These are phyloP conservation scores for Heterobasidion occidentale DNA, from an alignment of 1,284 basidiomycete species.

Conservation along the genomic window DNA sequence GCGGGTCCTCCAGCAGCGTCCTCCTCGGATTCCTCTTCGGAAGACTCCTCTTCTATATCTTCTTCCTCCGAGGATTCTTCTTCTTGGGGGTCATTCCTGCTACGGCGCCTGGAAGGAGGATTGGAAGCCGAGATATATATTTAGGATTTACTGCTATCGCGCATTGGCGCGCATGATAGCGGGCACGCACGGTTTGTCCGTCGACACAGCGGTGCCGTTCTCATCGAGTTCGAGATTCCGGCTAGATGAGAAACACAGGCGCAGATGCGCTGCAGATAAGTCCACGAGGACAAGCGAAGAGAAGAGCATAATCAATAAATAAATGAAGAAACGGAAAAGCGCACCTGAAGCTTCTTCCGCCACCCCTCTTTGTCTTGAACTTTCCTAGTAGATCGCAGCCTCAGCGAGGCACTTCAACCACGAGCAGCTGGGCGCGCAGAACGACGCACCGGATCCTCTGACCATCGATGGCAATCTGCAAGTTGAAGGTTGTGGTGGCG, in stretches of 20 bases:
- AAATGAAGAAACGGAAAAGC: conserved; percentile 4
- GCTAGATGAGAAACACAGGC: conserved; percentile 26
- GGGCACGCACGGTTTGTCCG: conserved; percentile 36
- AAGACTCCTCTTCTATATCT: conserved; percentile 28
- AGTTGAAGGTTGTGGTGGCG: too few species aligned
- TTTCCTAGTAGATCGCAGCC: conserved; percentile 39
- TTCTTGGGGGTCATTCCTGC: not conserved
- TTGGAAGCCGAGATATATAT: not conserved
- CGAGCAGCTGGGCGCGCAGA: not conserved
- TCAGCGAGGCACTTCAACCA: not conserved
- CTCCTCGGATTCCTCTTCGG: conserved; percentile 25
- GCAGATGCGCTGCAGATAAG: not conserved
- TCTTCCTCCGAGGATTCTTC: not conserved
- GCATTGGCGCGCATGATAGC: not conserved
- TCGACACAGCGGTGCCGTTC: conserved; percentile 52
- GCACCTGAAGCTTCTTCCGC: conserved; percentile 75
- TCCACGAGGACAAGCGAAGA: not conserved
- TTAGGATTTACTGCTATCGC: not conserved
- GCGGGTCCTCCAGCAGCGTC: conserved; percentile 19
- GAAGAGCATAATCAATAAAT: not conserved
- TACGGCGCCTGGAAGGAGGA: not conserved
- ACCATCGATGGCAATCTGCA: conserved; percentile 35
- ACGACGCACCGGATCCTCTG: conserved; percentile 42
- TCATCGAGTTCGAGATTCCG: conserved; percentile 51
- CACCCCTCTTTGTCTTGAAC: conserved; percentile 82